These are phyloP conservation scores for Sporisorium reilianum DNA, from an alignment of 1,284 basidiomycete genomes.

Conservation along the genomic window DNA sequence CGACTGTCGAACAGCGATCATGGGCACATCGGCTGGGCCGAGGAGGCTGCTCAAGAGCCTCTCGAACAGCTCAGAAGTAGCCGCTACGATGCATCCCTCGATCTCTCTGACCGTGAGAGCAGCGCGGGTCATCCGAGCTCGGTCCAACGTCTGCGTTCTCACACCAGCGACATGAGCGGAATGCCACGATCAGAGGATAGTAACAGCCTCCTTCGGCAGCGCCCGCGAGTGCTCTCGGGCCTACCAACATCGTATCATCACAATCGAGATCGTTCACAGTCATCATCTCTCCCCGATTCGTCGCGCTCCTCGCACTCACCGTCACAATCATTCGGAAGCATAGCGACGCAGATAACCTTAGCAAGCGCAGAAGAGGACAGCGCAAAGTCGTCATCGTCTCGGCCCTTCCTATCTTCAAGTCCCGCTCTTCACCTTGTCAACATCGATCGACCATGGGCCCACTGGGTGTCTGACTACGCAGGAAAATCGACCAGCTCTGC, in stretches of 20 bases:
- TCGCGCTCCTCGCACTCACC: neutral
- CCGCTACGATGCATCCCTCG: neutral
- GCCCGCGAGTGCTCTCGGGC: conserved; percentile 15
- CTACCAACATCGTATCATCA: conserved; percentile 20
- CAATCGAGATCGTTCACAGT: neutral
- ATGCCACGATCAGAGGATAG: neutral
- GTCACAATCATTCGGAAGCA: neutral
- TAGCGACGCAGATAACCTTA: neutral
- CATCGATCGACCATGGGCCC: conserved; percentile 13
- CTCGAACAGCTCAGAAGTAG: conserved; percentile 18
- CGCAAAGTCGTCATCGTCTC: neutral
- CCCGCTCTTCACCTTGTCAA: conserved; percentile 16
- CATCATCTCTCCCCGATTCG: neutral
- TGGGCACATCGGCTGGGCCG: neutral
- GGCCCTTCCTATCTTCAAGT: conserved; percentile 5
- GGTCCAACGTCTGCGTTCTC: neutral
- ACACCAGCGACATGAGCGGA: neutral
- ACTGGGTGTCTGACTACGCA: neutral
- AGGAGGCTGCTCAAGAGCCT: conserved; percentile 10
- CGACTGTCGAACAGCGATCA: neutral
- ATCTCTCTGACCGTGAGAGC: neutral
- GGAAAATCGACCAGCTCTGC: neutral
- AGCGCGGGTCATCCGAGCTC: neutral
- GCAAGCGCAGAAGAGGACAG: neutral
- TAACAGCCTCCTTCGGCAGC: neutral